A percentile compares a stretch with the other conserved stretches of the same genome.
phyloP scores from a whole-genome alignment of 75 land plant genomes.

The Sequoiadendron giganteum region DNA sequence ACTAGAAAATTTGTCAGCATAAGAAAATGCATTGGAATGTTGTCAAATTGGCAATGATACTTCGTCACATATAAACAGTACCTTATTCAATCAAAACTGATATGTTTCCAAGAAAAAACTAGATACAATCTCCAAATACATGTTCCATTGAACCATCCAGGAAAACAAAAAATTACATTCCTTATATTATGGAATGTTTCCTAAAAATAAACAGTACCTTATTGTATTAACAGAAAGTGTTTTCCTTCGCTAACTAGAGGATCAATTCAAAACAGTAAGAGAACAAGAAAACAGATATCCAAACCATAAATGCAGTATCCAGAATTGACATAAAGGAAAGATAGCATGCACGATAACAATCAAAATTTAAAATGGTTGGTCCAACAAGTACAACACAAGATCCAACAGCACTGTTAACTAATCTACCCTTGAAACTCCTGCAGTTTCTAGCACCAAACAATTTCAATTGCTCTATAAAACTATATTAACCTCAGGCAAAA shows the following conservation, averaged over 20 bases:
- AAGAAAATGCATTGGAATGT: not conserved
- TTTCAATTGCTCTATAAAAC: not conserved
- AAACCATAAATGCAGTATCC: not conserved
- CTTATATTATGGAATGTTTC: too few relatives aligned
- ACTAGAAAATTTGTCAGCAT: not conserved
- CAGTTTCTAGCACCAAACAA: not conserved
- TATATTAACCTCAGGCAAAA: not conserved
- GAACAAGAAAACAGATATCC: not conserved
- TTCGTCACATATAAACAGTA: not conserved
- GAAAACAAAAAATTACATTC: not conserved
- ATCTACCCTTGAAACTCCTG: not conserved
- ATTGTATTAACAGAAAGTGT: not conserved
- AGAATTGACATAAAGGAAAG: not conserved
- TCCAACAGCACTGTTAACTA: not conserved
- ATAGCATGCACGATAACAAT: not conserved
- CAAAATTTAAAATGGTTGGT: not conserved
- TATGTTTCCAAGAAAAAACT: not conserved
- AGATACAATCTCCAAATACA: not conserved
- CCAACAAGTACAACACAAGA: not conserved
- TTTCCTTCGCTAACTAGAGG: not conserved
- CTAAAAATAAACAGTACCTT: too few relatives aligned
- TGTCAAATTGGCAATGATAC: not conserved
- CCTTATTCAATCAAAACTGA: not conserved
- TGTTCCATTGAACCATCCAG: not conserved
- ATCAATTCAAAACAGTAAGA: not conserved